Evolutionary conservation across 1,139 yeast genomes (phyloP), one percentile per base, ranked within the genome.

Genomic region (Suhomyces kunorum): DNA sequence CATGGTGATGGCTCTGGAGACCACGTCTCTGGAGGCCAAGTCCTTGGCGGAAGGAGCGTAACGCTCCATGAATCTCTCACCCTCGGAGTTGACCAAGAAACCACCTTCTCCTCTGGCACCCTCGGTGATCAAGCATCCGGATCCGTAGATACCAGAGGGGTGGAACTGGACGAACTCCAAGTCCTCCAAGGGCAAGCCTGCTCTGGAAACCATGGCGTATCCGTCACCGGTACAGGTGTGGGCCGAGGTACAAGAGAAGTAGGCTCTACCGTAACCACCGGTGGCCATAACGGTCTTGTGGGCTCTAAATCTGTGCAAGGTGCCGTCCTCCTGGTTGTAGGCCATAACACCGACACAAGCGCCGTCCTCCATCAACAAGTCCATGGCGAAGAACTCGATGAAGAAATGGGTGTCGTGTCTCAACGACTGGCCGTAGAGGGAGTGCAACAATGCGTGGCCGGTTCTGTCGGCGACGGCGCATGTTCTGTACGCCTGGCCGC

Each of bases 81-180:
- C 98, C 71, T 92, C 96, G 55, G 90, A 81, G 78, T 92, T 92
- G 52, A 92, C 78, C 63, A 92, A 76, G 80, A 81, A 90, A 51
- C 98, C 98, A 80, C 98, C 98, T 76, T 92, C 98, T 79, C 98
- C 98, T 77, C 98, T 87, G 53, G 97, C 95, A 72, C 98, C 98
- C 72, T 92, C 98, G 47, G 98, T 92, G 64, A 92, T 92, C 74
- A 92, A 76, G 76, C 98, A 92, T 50, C 98, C 98, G 36, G 98
- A 89, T 46, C 98, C 98, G 68, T 92, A 92, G 66, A 92, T 92
- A 79, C 98, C 98, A 28, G 98, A 89, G 48, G 98, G 98, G 71
- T 92, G 98, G 90, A 92, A 92, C 74, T 92, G 98, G 48, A 92
- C 92, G 62, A 92, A 92, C 73, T 92, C 98, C 72, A 90, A 76